Conservation (phyloP, 2,329 filamentous ascomycete species). For the Alternaria dauci region DNA sequence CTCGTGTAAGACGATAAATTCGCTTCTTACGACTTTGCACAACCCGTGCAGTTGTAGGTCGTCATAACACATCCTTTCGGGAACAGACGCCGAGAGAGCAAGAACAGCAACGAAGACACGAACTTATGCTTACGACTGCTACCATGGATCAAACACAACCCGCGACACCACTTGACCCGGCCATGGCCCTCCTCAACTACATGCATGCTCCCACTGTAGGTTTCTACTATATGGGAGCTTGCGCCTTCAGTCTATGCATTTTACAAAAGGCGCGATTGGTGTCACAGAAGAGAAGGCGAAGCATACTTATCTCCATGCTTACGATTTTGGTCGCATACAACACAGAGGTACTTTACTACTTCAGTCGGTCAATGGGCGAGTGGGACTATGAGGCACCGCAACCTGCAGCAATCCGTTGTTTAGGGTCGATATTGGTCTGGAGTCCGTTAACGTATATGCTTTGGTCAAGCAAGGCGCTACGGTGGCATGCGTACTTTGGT, state of each 20-base stretch:
- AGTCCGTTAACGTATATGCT: slow-evolving; percentile 35
- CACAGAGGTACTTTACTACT: slow-evolving; percentile 46
- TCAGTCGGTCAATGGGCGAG: slow-evolving; percentile 41
- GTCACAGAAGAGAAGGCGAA: slow-evolving; percentile 33
- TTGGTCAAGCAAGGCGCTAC: slow-evolving; percentile 31
- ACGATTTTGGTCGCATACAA: slow-evolving; percentile 36
- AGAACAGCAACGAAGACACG: background rate
- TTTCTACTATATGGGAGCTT: slow-evolving; percentile 42
- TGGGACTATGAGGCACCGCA: slow-evolving; percentile 42
- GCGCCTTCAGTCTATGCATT: slow-evolving; percentile 37
- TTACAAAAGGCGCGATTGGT: slow-evolving; percentile 43
- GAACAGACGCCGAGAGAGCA: background rate
- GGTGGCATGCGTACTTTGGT: slow-evolving; percentile 48
- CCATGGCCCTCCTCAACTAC: slow-evolving; percentile 44
- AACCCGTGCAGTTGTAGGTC: background rate
- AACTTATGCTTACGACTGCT: slow-evolving; percentile 1
- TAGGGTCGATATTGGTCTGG: slow-evolving; percentile 49
- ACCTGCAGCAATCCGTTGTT: slow-evolving; percentile 43
- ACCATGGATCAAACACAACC: slow-evolving; percentile 22
- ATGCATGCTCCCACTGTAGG: slow-evolving; percentile 45
- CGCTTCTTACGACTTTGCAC: background rate
- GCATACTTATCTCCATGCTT: slow-evolving; percentile 24
- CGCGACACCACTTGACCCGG: slow-evolving; percentile 24
- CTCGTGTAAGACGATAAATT: slow-evolving; percentile 3
- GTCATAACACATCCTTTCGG: background rate